Evolutionary conservation across 306 rosid genomes (phyloP), one percentile per base, ranked within the genome.

Genomic region (Luffa acutangula): DNA sequence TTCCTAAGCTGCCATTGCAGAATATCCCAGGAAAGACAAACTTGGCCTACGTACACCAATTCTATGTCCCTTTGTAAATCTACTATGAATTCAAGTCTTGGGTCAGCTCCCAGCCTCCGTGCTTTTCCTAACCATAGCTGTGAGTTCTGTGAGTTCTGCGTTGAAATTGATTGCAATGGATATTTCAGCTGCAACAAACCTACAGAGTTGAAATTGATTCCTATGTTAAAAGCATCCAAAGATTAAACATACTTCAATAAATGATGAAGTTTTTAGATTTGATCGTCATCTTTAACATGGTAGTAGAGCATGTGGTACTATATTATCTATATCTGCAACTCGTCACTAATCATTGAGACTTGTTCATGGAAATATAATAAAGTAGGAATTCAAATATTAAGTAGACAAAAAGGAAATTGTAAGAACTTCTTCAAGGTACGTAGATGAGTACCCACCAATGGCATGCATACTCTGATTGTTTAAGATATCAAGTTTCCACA

Each of bases 1-100:
- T 91, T 92, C 72, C 84, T 84, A 48, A 85, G 88, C 79, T 95
- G 96, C 97, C 97, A 95, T 20, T 81, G 84, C 59, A 92, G 93
- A 42, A 92, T 89, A 80, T 95, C 98, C 98, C 98, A 95, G 17
- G 97, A 95, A 73, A 95, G 97, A 80, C 98, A 91, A 42, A 88
- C 77, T n/a, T 95, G 98, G 14, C 97, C 98, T 80, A 92, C 97
- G 46, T 95, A 95, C 2, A 95, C 95, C 72, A 84, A 67, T 85
- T 95, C 98, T 78, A 91, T 83, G 60, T 95, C 98, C 63, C 90
- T 71, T 54, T 79, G 85, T 69, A 92, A 71, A n/a, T 87, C 91
- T 65, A 80, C 85, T 4, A 82, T 41, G 64, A 82, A 83, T 83
- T 90, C 86, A 54, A 83, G 86, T 74, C 80, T 79, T 51, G 93